Percentiles rank a stretch among this genome's conserved stretches.
Conservation (phyloP, 140 eudicot genomes). For the Bidens hawaiensis region DNA sequence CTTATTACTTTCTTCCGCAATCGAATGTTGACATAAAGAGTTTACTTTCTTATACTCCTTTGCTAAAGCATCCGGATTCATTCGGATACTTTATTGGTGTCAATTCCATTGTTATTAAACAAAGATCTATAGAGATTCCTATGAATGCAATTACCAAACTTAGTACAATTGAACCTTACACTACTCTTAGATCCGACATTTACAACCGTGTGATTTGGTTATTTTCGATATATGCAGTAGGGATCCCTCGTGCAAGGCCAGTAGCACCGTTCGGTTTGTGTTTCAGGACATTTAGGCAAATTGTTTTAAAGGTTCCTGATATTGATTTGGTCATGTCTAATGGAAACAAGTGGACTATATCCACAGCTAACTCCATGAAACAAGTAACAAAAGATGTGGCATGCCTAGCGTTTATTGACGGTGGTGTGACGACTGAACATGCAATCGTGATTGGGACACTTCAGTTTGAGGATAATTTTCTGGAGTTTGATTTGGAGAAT, state of each 20-base stretch:
- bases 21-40: conserved; percentile 13
- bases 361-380: conserved; percentile 18
- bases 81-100: conserved; percentile 19
- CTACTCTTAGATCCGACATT: conserved; percentile 20
- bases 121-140: background rate
- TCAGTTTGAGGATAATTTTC: conserved; percentile 24
- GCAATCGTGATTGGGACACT: conserved; percentile 15
- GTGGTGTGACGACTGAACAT: conserved; percentile 11
- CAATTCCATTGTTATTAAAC: background rate
- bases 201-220: conserved; percentile 3
- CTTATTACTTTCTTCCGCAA: conserved; percentile 21
- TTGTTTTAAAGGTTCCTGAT: conserved; percentile 8
- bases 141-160: conserved; percentile 8
- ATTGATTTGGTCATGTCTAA: conserved; percentile 1
- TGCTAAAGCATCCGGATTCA: conserved; percentile 14
- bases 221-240: conserved; percentile 3
- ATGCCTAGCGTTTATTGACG: conserved; percentile 23
- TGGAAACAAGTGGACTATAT: conserved; percentile 21
- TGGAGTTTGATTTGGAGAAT: conserved; percentile 13
- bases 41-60: conserved; percentile 19
- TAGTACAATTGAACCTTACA: conserved; percentile 29
- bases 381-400: conserved; percentile 4
- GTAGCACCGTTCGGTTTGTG: conserved; percentile 12
- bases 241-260: conserved; percentile 4
- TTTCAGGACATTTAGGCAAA: background rate